Evolutionary conservation across 331 rosid genomes (phyloP), one percentile per base, ranked within the genome.

Genomic region (Cydonia oblonga): DNA sequence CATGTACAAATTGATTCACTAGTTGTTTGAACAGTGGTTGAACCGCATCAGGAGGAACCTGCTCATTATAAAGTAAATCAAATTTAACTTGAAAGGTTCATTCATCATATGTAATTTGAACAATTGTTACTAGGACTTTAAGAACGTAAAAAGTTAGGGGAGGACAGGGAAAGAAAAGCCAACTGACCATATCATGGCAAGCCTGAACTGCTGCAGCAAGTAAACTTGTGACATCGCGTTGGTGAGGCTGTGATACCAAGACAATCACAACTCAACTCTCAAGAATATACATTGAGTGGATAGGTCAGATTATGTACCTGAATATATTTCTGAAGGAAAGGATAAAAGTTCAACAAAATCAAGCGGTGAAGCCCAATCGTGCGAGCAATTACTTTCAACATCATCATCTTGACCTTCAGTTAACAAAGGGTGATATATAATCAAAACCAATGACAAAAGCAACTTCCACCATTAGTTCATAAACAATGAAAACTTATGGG

Each of bases 41-140:
- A 44, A 93, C 87, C 28, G 87, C 96, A 79, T 93, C 92, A 69
- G 98, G 95, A 78, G 96, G 98, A 70, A 93, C 95, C 96, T 93
- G 76, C 67, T 58, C 72, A 46, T 77, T 74, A 79, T 16, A 68
- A 38, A 70, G 62, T 44, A 61, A n/a, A 42, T 63, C 70, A 40
- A 65, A 60, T 54, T 59, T 66, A 46, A 68, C 67, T 23, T 2
- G 51, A 30, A 3, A 25, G 40, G 24, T 54, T 71, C 38, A 62
- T 29, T 62, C 7, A 30, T 29, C 6, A 71, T 10, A 23, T 56
- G 66, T 33, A 5, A 38, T 35, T 5, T 57, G 38, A 70, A 70
- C 12, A 23, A 57, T 23, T 76, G 64, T 67, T 72, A 60, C 40
- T 5, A 24, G 52, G 46, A n/a, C 25, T 64, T n/a, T 44, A 9